Percentiles rank a stretch among this genome's conserved stretches.
Conservation (phyloP, 2,329 filamentous ascomycete genomes). For the Xylariaceae sp. region DNA sequence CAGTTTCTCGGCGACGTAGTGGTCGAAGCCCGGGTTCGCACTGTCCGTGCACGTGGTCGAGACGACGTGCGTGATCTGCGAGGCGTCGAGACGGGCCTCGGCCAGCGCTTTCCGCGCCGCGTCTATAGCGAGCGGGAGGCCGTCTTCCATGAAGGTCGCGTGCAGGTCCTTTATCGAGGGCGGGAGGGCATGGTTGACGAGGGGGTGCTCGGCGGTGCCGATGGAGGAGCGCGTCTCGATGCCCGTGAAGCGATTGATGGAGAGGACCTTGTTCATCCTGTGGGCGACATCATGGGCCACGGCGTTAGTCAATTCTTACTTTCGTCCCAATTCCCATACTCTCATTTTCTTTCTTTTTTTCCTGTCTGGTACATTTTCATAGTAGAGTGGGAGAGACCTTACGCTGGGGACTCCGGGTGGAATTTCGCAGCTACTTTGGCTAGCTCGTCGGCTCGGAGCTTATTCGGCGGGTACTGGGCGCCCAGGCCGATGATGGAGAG, state of each 20-base stretch:
- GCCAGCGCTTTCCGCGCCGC: slow-evolving; percentile 51
- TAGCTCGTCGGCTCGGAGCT: slow-evolving; percentile 46
- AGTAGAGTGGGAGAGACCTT: slow-evolving; percentile 27
- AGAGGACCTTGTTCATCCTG: slow-evolving; percentile 54
- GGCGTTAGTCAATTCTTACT: neutral
- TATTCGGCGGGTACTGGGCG: slow-evolving; percentile 54
- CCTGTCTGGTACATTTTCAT: no score
- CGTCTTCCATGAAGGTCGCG: slow-evolving; percentile 50
- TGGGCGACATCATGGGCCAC: neutral
- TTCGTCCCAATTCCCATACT: neutral
- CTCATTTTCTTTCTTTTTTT: neutral
- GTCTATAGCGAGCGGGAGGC: slow-evolving; percentile 51
- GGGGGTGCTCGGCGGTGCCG: slow-evolving; percentile 54
- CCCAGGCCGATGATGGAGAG: slow-evolving; percentile 58
- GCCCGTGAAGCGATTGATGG: slow-evolving; percentile 60
- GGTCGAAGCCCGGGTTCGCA: slow-evolving; percentile 64
- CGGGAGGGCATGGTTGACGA: slow-evolving; percentile 50
- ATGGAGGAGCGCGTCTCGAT: slow-evolving; percentile 60
- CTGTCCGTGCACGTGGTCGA: slow-evolving; percentile 65
- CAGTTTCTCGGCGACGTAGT: slow-evolving; percentile 55
- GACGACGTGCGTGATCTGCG: slow-evolving; percentile 60
- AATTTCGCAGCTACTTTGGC: slow-evolving; percentile 50
- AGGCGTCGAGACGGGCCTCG: slow-evolving; percentile 47
- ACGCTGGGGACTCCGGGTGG: slow-evolving; percentile 57
- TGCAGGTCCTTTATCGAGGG: slow-evolving; percentile 54